Evolutionary conservation across 169 alveolate genomes (phyloP).

Genomic region (Plasmodium knowlesi): DNA sequence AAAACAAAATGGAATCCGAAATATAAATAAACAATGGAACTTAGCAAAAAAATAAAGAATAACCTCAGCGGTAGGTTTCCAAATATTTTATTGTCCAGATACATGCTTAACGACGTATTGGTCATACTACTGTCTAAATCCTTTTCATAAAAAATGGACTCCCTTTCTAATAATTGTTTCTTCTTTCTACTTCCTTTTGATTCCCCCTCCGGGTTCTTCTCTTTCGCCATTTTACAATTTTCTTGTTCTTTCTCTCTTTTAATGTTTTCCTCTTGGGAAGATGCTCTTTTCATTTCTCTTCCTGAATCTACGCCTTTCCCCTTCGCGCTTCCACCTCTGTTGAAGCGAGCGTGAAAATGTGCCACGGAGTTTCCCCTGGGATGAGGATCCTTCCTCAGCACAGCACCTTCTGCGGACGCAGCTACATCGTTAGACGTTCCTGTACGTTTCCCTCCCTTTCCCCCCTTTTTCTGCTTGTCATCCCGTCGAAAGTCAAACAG

Average conservation of each 20-base stretch:
- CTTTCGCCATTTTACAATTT: not conserved
- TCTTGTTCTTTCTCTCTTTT: not conserved
- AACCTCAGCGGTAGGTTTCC: slow-evolving; percentile 25
- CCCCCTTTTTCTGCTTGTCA: not conserved
- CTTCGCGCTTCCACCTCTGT: not conserved
- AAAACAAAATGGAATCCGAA: slow-evolving; percentile 51
- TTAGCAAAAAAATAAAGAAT: slow-evolving; percentile 44
- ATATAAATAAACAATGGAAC: slow-evolving; percentile 51
- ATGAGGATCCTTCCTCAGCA: not conserved
- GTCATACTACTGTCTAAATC: not conserved
- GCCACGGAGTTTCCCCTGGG: not conserved
- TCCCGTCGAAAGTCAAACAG: slow-evolving; percentile 26
- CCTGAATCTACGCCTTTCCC: not conserved
- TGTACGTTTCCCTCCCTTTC: not conserved
- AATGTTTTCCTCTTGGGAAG: not conserved
- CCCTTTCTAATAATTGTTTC: not conserved
- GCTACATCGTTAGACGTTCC: not conserved
- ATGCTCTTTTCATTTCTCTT: not conserved
- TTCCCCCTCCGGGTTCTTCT: no score
- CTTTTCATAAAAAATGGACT: not conserved
- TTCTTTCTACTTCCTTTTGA: not conserved
- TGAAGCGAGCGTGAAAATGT: not conserved
- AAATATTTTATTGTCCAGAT: slow-evolving; percentile 20
- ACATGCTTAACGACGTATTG: not conserved
- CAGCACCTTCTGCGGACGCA: not conserved